Percentiles rank a stretch among this genome's conserved stretches.
These are phyloP conservation scores for Calonectria multiphialidica DNA, from an alignment of 2,329 filamentous ascomycete genomes.

Conservation along the genomic window DNA sequence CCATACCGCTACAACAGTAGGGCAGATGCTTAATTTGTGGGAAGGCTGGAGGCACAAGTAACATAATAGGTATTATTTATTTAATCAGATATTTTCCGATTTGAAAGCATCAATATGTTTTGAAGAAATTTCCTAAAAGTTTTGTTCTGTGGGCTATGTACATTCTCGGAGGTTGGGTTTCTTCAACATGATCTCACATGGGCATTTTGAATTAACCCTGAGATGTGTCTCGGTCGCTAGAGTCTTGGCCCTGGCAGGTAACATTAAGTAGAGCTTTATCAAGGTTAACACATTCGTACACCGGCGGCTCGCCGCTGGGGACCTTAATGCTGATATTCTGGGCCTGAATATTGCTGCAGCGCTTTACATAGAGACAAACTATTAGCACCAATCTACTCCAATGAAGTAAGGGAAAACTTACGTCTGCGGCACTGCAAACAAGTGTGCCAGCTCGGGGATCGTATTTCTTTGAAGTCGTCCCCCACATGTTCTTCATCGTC, in stretches of 20 bases:
- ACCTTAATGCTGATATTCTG: slow-evolving; percentile 38
- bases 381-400: background rate
- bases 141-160: background rate
- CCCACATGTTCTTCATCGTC: slow-evolving; percentile 47
- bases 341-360: slow-evolving; percentile 39
- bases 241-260: slow-evolving; percentile 28
- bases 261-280: slow-evolving; percentile 31
- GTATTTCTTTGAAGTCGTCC: slow-evolving; percentile 43
- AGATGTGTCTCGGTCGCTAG: slow-evolving; percentile 29
- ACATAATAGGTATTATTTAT: too few species aligned
- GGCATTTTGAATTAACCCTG: slow-evolving; percentile 16
- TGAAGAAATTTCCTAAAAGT: background rate
- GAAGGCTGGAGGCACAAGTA: too few species aligned
- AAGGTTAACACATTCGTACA: slow-evolving; percentile 40
- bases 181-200: background rate
- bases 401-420: slow-evolving; percentile 14
- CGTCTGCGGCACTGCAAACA: slow-evolving; percentile 46
- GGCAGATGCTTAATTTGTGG: too few species aligned
- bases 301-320: slow-evolving; percentile 36
- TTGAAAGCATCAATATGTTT: background rate
- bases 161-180: background rate
- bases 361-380: slow-evolving; percentile 8
- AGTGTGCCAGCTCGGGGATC: slow-evolving; percentile 45
- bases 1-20: background rate
- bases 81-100: too few species aligned